A percentile compares a stretch with the other conserved stretches of the same genome.
These are phyloP conservation scores for Thelephora terrestris DNA, from an alignment of 1,284 basidiomycete genomes.

Conservation along the genomic window DNA sequence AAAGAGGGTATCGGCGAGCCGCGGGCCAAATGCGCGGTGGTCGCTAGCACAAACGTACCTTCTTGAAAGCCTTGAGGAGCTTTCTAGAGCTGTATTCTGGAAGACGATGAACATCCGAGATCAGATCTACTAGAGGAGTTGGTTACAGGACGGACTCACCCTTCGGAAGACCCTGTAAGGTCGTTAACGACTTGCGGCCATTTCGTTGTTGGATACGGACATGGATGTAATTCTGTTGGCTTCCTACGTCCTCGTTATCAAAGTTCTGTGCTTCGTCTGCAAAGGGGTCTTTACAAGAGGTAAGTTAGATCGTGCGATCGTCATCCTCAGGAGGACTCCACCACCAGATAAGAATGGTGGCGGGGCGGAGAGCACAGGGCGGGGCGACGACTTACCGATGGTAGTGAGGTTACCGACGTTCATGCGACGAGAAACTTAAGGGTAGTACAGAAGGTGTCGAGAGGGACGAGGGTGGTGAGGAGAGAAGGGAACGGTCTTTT, in stretches of 20 bases:
- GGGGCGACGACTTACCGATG: constrained; percentile 44
- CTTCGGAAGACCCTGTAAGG: constrained; percentile 92
- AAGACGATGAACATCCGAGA: not conserved
- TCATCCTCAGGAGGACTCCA: constrained; percentile 14
- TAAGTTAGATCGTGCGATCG: constrained; percentile 6
- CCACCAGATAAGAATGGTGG: no score
- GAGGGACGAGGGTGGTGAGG: constrained; percentile 32
- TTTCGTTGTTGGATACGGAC: constrained; percentile 99
- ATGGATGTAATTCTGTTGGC: constrained; percentile 84
- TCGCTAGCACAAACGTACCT: constrained; percentile 31
- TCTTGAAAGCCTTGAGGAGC: constrained; percentile 98
- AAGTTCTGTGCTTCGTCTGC: constrained; percentile 83
- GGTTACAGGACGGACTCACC: constrained; percentile 39
- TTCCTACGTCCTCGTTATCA: constrained; percentile 67
- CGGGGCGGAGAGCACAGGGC: not conserved
- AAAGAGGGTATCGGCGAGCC: not conserved
- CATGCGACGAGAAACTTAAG: constrained; percentile 55
- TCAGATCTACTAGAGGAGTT: not conserved
- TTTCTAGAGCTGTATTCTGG: constrained; percentile 97
- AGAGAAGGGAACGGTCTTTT: constrained; percentile 16
- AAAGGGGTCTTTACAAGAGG: constrained; percentile 68
- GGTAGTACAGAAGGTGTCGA: constrained; percentile 21
- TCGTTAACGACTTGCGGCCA: constrained; percentile 98
- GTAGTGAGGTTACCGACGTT: constrained; percentile 83
- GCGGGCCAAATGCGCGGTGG: not conserved